phyloP scores from a whole-genome alignment of 805 yeast species.

The Ogataea paraovalis region DNA sequence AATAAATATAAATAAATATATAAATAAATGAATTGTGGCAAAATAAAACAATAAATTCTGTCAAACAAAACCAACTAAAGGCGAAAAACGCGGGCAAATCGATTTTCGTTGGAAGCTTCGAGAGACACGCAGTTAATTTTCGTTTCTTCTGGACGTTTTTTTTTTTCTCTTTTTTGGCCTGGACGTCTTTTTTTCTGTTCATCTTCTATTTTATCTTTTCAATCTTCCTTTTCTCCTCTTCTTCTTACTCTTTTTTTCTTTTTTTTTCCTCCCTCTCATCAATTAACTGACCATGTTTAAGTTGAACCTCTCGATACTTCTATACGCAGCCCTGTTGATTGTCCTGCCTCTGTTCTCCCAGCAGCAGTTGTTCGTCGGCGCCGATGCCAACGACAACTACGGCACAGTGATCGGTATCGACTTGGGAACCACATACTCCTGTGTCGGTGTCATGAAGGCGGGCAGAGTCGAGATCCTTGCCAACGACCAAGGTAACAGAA shows the following conservation, averaged over 20 bases:
- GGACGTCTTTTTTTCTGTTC: neutral
- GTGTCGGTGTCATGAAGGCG: conserved; percentile 92
- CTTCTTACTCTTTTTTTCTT: neutral
- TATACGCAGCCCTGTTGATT: conserved; percentile 28
- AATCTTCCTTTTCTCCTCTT: neutral
- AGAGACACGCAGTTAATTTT: neutral
- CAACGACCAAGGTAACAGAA: conserved; percentile 98
- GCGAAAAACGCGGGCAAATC: neutral
- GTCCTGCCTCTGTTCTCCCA: conserved; percentile 26
- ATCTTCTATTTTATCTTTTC: neutral
- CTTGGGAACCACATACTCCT: conserved; percentile 88
- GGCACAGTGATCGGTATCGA: conserved; percentile 78
- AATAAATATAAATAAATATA: too few relatives aligned
- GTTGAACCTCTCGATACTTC: conserved; percentile 23
- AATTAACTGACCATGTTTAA: conserved; percentile 18
- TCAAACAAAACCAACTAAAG: neutral
- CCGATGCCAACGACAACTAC: conserved; percentile 28
- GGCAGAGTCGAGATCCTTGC: conserved; percentile 95
- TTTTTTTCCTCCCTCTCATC: neutral
- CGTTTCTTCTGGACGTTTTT: neutral
- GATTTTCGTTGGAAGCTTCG: too few relatives aligned
- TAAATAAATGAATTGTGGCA: too few relatives aligned
- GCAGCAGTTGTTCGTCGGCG: conserved; percentile 21
- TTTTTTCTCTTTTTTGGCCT: neutral
- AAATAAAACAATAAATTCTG: too few relatives aligned